Evolutionary conservation across 768 basidiomycete genomes (phyloP).

Genomic region (Lactifluus echinatus): DNA sequence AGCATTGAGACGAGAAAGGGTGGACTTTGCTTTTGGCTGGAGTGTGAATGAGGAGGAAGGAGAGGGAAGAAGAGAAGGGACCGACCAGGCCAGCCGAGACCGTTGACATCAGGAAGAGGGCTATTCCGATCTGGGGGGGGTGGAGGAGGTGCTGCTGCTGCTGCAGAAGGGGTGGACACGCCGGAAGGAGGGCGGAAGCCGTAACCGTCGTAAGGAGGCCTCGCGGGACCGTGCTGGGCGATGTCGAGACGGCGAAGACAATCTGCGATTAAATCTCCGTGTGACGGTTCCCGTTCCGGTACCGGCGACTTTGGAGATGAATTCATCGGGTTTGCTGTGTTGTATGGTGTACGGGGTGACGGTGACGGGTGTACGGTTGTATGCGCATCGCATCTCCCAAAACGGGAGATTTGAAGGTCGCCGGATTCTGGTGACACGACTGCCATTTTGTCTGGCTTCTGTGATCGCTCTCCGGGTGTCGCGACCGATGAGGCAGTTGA

Average conservation of each 20-base stretch:
- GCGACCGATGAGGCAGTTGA: neutral
- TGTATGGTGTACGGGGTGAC: too few relatives aligned
- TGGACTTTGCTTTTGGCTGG: constrained; percentile 68
- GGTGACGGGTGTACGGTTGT: neutral
- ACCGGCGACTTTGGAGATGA: neutral
- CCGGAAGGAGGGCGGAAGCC: constrained; percentile 72
- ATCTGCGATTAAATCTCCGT: constrained; percentile 15
- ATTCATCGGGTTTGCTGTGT: too few relatives aligned
- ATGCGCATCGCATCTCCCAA: too few relatives aligned
- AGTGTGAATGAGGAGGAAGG: constrained; percentile 1
- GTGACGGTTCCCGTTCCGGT: neutral
- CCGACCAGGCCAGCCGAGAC: constrained; percentile 89
- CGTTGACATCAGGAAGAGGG: constrained; percentile 48
- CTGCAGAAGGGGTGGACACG: constrained; percentile 46
- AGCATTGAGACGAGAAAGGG: constrained; percentile 74
- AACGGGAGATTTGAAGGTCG: constrained; percentile 15
- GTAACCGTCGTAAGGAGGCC: constrained; percentile 55
- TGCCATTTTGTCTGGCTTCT: constrained; percentile 9
- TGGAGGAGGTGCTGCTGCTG: too few relatives aligned
- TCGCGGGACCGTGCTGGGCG: neutral
- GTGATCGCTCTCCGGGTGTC: constrained; percentile 11
- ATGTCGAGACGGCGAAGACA: constrained; percentile 2
- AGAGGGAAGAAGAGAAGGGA: constrained; percentile 14
- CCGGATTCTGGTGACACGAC: constrained; percentile 3
- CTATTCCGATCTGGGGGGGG: constrained; percentile 26